Evolutionary conservation across 2,329 filamentous ascomycete species (phyloP).

Genomic region (Cladobotryum protrusum): DNA sequence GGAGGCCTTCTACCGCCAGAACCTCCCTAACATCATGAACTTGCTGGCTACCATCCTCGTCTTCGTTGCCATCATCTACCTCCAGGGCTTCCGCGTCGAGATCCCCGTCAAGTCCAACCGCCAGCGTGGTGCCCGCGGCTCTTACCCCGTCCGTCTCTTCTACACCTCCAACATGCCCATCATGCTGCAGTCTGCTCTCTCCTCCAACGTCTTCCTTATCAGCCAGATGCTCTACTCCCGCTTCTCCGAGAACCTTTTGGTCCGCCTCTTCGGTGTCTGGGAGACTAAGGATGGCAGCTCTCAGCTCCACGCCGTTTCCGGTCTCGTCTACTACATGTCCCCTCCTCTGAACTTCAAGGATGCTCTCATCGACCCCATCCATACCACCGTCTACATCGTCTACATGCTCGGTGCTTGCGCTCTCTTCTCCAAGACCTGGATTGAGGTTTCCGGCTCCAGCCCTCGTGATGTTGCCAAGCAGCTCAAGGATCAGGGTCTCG

Average conservation of each 20-base stretch:
- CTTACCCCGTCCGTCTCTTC: slow-evolving; percentile 97
- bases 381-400: slow-evolving; percentile 88
- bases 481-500: slow-evolving; percentile 98
- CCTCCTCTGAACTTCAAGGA: slow-evolving; percentile 97
- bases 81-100: slow-evolving; percentile 98
- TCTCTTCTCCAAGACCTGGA: slow-evolving; percentile 99
- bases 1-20: slow-evolving; percentile 99
- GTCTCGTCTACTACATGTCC: slow-evolving; percentile 99
- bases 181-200: slow-evolving; percentile 98
- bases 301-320: slow-evolving; percentile 88
- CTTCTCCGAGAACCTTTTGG: slow-evolving; percentile 97
- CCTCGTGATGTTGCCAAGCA: slow-evolving; percentile 98
- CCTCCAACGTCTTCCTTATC: slow-evolving; percentile 98
- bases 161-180: slow-evolving; percentile 99
- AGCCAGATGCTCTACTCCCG: slow-evolving; percentile 99
- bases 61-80: slow-evolving; percentile 97
- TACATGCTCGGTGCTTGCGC: slow-evolving; percentile 98
- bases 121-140: slow-evolving; percentile 96
- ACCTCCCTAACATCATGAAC: slow-evolving; percentile 99
- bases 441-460: slow-evolving; percentile 96
- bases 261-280: slow-evolving; percentile 96
- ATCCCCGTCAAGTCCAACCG: slow-evolving; percentile 99
- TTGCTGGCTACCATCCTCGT: slow-evolving; percentile 85
- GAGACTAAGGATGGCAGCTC: slow-evolving; percentile 93
- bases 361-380: slow-evolving; percentile 91